A percentile compares a stretch with the other conserved stretches of the same genome.
Evolutionary conservation across 2,329 filamentous ascomycete genomes (phyloP).

Genomic region (Penicillium capsulatum): DNA sequence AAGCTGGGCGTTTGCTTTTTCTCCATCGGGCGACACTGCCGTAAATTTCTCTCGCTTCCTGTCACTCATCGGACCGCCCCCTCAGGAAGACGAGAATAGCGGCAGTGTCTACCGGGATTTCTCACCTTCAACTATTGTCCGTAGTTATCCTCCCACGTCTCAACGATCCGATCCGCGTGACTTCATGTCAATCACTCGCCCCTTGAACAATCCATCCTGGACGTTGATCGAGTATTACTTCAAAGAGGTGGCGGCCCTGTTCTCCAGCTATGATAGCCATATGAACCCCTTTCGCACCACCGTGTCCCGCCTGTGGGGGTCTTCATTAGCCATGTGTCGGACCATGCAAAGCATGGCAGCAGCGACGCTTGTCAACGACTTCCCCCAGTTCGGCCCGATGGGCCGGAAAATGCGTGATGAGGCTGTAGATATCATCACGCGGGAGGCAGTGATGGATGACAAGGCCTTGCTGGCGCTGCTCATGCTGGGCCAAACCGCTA

Average conservation of each 20-base stretch:
- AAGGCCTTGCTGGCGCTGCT: conserved; percentile 56
- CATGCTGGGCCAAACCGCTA: conserved; percentile 56
- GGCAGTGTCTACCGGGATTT: conserved; percentile 24
- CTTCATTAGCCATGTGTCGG: conserved; percentile 56
- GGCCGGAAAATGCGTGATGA: conserved; percentile 52
- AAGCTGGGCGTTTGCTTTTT: conserved; percentile 18
- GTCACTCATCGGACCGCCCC: conserved; percentile 21
- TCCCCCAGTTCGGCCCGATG: conserved; percentile 50
- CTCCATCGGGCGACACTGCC: conserved; percentile 15
- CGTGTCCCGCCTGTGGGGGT: conserved; percentile 55
- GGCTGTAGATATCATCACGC: conserved; percentile 50
- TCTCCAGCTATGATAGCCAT: conserved; percentile 61
- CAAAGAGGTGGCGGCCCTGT: conserved; percentile 57
- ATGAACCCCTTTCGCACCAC: conserved; percentile 60
- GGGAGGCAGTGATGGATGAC: conserved; percentile 48
- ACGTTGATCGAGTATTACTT: conserved; percentile 62
- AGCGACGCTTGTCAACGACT: conserved; percentile 56
- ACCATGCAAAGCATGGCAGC: conserved; percentile 63
- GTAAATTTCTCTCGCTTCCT: conserved; percentile 25
- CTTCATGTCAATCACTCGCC: conserved; percentile 36
- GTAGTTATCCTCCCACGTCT: conserved; percentile 29
- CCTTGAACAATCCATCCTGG: conserved; percentile 49
- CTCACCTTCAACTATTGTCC: conserved; percentile 32
- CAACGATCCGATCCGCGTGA: conserved; percentile 22
- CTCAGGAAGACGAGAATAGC: conserved; percentile 12